Conservation (phyloP, 306 rosid species). For the Abrus precatorius region DNA sequence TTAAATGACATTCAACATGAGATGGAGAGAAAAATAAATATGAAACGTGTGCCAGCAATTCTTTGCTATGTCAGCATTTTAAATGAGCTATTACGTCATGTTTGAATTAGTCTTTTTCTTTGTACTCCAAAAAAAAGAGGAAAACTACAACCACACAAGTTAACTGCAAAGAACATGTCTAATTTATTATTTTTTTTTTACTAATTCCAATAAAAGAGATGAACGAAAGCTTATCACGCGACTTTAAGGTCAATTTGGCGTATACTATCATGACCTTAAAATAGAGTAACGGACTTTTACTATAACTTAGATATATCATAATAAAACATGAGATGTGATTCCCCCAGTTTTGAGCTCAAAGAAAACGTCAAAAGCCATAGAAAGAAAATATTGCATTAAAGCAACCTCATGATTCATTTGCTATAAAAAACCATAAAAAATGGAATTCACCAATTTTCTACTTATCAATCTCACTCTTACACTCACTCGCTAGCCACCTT, state of each 20-base stretch:
- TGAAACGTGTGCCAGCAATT: neutral
- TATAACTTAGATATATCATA: neutral
- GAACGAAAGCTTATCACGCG: neutral
- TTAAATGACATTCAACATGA: too few relatives aligned
- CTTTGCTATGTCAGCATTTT: neutral
- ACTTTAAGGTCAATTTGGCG: neutral
- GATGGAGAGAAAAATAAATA: neutral
- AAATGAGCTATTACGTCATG: neutral
- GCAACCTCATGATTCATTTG: neutral
- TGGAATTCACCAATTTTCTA: neutral
- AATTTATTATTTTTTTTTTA: neutral
- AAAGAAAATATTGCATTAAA: neutral
- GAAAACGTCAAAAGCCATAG: neutral
- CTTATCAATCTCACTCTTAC: neutral
- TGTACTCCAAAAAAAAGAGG: neutral
- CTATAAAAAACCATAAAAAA: neutral
- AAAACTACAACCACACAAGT: neutral
- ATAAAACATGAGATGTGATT: neutral
- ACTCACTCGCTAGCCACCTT: neutral
- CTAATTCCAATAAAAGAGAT: neutral
- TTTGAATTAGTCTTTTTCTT: too few relatives aligned
- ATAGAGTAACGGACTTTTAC: neutral
- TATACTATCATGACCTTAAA: neutral
- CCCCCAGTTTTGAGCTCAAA: neutral
- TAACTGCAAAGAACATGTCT: neutral